phyloP scores from a whole-genome alignment of 371 early-diverging fungal species.

The Syncephalis plumigaleata region DNA sequence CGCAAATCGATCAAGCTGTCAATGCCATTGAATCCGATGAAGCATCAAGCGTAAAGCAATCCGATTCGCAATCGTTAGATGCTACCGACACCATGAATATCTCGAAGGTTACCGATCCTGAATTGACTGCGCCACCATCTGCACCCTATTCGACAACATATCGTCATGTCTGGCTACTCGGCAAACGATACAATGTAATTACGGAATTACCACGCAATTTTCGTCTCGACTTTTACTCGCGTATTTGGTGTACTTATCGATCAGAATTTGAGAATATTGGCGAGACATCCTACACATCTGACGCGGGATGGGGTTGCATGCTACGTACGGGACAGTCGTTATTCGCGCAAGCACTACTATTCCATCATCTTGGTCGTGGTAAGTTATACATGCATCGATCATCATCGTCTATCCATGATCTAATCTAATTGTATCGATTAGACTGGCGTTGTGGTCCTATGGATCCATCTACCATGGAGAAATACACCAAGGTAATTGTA shows the following conservation, averaged over 20 bases:
- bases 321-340: slow-evolving; percentile 86
- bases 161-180: slow-evolving; percentile 5
- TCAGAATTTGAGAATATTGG: slow-evolving; percentile 67
- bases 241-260: slow-evolving; percentile 89
- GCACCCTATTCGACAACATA: too few relatives aligned
- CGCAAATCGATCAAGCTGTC: background rate
- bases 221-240: slow-evolving; percentile 40
- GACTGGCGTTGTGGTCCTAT: slow-evolving; percentile 26
- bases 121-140: too few relatives aligned
- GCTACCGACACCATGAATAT: too few relatives aligned
- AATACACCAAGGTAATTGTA: slow-evolving; percentile 1
- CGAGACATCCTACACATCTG: slow-evolving; percentile 64
- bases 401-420: background rate
- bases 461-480: slow-evolving; percentile 2
- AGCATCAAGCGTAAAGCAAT: too few relatives aligned
- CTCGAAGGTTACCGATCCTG: too few relatives aligned
- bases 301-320: slow-evolving; percentile 97
- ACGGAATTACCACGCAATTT: background rate
- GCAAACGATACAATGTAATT: slow-evolving; percentile 3
- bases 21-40: background rate
- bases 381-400: slow-evolving; percentile 4
- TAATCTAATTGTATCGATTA: slow-evolving; percentile 4
- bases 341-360: slow-evolving; percentile 64
- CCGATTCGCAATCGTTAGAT: too few relatives aligned
- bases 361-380: slow-evolving; percentile 52